Evolutionary conservation across 257 asterid genomes (phyloP), one percentile per base, ranked within the genome.

Genomic region (Ocimum tenuiflorum): DNA sequence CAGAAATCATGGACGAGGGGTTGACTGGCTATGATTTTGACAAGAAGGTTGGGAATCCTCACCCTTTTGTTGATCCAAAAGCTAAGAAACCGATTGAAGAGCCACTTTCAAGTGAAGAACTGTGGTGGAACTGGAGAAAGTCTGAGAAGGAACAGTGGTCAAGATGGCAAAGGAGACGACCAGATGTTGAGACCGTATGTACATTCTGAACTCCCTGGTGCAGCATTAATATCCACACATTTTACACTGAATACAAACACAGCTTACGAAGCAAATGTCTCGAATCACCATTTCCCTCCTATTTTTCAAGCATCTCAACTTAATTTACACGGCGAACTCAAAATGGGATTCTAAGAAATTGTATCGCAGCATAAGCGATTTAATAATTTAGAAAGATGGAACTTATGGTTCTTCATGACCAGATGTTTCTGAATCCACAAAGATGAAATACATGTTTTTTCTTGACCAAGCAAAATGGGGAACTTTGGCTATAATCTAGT

Each of bases 51-150:
- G 98, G 98, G 47, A 71, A 55, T 45, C 98, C 98, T 36, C 98
- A 91, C 67, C 81, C 98, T 33, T 91, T 91, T 73, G 38, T 88
- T 56, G 95, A 88, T 77, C 98, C 98, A 31, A 79, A 80, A 71
- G 83, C 56, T 45, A 89, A 82, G 85, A 81, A 80, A 57, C 87
- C 83, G 15, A 79, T 86, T 1, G 89, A 85, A 19, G 76, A 82
- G 63, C 71, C 87, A 43, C 88, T 86, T 63, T 78, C 91, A 15
- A 91, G 94, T 79, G 98, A 91, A 69, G 96, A 83, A 68, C 86
- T 88, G 59, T 91, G 98, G 98, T 91, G 96, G 96, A 86, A 91
- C 77, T 91, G 98, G 98, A 88, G 96, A 77, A 91, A 85, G 68
- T 87, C 94, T 12, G 96, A 88, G 27, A 86, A 91, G 70, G 91